Evolutionary conservation across 1,284 basidiomycete species (phyloP).

Genomic region (Sparassis latifolia): DNA sequence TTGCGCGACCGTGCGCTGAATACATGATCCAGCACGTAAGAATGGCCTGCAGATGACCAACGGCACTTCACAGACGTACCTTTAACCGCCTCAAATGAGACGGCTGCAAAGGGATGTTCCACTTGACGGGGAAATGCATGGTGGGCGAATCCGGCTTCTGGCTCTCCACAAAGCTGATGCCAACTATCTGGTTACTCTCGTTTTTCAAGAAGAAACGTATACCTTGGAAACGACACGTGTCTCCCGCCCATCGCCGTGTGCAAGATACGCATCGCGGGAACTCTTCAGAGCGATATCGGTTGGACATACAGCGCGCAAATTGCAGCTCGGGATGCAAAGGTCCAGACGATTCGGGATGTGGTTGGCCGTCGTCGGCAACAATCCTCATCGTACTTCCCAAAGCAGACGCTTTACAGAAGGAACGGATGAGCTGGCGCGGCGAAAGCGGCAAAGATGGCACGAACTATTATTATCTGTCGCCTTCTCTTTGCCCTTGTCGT

Average conservation of each 20-base stretch:
- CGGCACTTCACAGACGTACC: slow-evolving; percentile 30
- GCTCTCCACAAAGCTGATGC: slow-evolving; percentile 61
- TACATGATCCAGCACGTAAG: background rate
- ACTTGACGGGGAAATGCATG: slow-evolving; percentile 60
- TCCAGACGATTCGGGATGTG: slow-evolving; percentile 15
- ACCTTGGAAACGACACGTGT: slow-evolving; percentile 75
- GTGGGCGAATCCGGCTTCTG: slow-evolving; percentile 47
- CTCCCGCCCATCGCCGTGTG: slow-evolving; percentile 76
- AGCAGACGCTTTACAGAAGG: slow-evolving; percentile 3
- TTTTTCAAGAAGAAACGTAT: slow-evolving; percentile 70
- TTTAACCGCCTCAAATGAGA: slow-evolving; percentile 51
- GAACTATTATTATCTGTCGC: slow-evolving; percentile 12
- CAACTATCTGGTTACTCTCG: slow-evolving; percentile 46
- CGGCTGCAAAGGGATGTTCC: slow-evolving; percentile 52
- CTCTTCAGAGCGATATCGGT: slow-evolving; percentile 58
- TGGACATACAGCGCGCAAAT: slow-evolving; percentile 74
- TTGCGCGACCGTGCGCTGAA: slow-evolving; percentile 58
- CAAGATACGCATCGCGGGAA: slow-evolving; percentile 76
- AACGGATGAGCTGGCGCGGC: background rate
- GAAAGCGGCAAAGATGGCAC: no score
- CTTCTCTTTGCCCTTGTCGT: slow-evolving; percentile 40
- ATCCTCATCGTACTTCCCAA: slow-evolving; percentile 15
- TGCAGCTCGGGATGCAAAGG: slow-evolving; percentile 55
- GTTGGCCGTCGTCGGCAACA: slow-evolving; percentile 17
- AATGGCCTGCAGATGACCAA: background rate